Conservation (phyloP, 1,284 basidiomycete species). For the Salmacisia buchloeana region DNA sequence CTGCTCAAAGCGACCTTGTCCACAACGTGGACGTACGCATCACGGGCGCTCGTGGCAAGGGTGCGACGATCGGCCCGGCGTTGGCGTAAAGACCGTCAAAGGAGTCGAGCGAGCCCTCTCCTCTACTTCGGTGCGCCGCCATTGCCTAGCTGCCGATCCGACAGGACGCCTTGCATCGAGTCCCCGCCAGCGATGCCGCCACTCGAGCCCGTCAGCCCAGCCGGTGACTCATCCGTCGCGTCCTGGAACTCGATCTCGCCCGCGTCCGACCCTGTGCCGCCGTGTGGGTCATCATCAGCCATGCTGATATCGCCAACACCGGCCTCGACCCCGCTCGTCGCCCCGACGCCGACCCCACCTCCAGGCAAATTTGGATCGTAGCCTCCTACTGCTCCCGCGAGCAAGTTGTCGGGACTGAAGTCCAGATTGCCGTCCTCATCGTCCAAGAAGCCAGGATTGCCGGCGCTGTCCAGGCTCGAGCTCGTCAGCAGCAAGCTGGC, state of each 20-base stretch:
- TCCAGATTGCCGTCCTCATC: neutral
- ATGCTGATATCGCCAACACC: conserved; percentile 4
- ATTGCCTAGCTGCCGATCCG: neutral
- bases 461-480: conserved; percentile 2
- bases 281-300: neutral
- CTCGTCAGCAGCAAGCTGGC: neutral
- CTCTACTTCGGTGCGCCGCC: neutral
- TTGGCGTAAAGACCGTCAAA: neutral
- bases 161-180: neutral
- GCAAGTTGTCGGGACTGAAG: neutral
- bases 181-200: neutral
- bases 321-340: neutral
- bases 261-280: conserved; percentile 1
- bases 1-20: no score
- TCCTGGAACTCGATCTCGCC: conserved; percentile 5
- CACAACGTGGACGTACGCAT: no score
- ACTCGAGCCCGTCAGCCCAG: neutral
- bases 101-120: neutral
- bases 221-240: neutral
- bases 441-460: neutral
- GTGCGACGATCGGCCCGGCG: no score
- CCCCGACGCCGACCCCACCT: neutral
- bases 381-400: neutral
- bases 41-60: no score
- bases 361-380: no score